Conservation (phyloP, 2,329 filamentous ascomycete species). For the Thielaviopsis punctulata region DNA sequence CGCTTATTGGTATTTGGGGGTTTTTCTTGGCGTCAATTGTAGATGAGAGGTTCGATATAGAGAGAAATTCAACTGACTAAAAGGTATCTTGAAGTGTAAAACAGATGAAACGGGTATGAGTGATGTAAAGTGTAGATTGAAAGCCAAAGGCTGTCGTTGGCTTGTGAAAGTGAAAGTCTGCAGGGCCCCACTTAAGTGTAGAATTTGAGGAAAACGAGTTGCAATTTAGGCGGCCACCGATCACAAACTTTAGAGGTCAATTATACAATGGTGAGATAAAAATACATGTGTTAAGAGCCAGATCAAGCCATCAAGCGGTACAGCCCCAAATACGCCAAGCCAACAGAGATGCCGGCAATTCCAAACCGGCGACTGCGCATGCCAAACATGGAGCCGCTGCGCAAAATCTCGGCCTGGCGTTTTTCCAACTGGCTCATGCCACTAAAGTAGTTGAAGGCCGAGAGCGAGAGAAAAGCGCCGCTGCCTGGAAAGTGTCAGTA, state of each 20-base stretch:
- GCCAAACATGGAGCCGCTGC: slow-evolving; percentile 53
- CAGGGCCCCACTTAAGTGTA: not conserved
- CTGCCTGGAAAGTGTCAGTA: slow-evolving; percentile 36
- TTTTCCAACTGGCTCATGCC: slow-evolving; percentile 54
- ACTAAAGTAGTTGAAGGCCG: slow-evolving; percentile 59
- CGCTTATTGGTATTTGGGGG: not conserved
- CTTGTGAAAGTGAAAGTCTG: not conserved
- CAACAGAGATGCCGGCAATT: slow-evolving; percentile 49
- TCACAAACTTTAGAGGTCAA: too few species aligned
- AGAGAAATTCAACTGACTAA: not conserved
- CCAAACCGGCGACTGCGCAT: slow-evolving; percentile 53
- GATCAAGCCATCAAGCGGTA: slow-evolving; percentile 30
- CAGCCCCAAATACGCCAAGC: slow-evolving; percentile 51
- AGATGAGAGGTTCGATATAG: not conserved
- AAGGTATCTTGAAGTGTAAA: not conserved
- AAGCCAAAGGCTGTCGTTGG: not conserved
- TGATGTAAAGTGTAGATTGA: not conserved
- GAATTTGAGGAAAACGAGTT: not conserved
- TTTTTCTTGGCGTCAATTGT: not conserved
- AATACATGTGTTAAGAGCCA: too few species aligned
- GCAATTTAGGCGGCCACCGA: not conserved
- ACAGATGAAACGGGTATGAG: not conserved
- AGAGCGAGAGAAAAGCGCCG: slow-evolving; percentile 57
- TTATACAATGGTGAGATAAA: too few species aligned
- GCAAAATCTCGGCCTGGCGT: slow-evolving; percentile 47